Evolutionary conservation across 306 rosid species (phyloP).

Genomic region (Lagenaria siceraria): DNA sequence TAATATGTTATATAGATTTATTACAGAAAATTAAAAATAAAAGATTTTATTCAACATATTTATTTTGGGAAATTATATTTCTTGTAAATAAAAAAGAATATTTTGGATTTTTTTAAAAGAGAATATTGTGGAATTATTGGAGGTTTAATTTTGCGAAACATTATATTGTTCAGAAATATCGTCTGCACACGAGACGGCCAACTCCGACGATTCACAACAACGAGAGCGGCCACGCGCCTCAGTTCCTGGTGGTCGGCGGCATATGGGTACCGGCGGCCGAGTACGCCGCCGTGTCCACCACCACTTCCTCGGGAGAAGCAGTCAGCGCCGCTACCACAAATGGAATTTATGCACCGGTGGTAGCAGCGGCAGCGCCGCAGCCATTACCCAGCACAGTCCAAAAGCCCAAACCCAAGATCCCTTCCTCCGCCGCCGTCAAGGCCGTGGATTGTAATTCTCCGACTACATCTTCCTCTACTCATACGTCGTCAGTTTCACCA

Average conservation of each 20-base stretch:
- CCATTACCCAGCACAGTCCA: conserved; percentile 12
- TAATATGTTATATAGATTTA: too few species aligned
- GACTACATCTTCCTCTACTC: conserved; percentile 66
- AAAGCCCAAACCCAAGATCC: conserved; percentile 13
- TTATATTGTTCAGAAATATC: conserved; percentile 47
- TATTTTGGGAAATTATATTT: background rate
- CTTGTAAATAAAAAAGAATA: background rate
- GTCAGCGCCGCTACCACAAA: conserved; percentile 18
- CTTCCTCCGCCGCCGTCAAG: conserved; percentile 12
- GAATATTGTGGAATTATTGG: background rate
- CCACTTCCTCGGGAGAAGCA: conserved; percentile 23
- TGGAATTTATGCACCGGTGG: conserved; percentile 59
- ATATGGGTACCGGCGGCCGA: conserved; percentile 69
- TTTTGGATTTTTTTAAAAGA: background rate
- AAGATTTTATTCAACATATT: too few species aligned
- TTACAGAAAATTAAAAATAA: too few species aligned
- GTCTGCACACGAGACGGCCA: conserved; percentile 77
- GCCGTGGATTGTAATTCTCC: conserved; percentile 47
- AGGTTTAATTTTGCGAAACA: background rate
- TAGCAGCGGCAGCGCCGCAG: conserved; percentile 22
- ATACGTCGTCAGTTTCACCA: conserved; percentile 36
- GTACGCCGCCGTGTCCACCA: conserved; percentile 31
- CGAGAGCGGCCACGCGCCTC: conserved; percentile 38
- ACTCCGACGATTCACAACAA: conserved; percentile 32
- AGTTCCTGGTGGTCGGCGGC: conserved; percentile 69